Conservation (phyloP, 148 eudicot genomes). For the Nepenthes mirabilis region DNA sequence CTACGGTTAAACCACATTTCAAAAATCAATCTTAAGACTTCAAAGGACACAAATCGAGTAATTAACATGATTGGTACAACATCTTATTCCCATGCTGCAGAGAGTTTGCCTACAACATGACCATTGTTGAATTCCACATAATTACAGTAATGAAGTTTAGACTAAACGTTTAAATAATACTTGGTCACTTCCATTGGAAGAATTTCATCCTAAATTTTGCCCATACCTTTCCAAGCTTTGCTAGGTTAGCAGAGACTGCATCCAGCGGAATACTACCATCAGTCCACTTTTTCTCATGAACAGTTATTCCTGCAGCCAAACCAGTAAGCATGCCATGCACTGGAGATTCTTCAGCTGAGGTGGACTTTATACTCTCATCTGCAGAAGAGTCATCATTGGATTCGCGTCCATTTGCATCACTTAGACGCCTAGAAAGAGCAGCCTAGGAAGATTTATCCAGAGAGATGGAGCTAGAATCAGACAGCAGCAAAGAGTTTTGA, state of each 20-base stretch:
- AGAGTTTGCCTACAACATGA: too few species aligned
- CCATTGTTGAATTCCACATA: too few species aligned
- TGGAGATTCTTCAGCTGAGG: conserved; percentile 16
- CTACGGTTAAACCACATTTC: conserved; percentile 17
- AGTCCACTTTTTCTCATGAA: conserved; percentile 98
- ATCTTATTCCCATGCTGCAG: too few species aligned
- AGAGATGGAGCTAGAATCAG: too few species aligned
- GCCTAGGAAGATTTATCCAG: conserved; percentile 31
- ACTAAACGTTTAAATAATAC: background rate
- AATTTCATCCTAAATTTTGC: background rate
- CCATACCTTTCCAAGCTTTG: conserved; percentile 88
- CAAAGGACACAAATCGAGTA: too few species aligned
- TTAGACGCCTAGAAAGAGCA: conserved; percentile 80
- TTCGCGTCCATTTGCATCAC: conserved; percentile 56
- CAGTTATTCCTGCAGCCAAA: conserved; percentile 41
- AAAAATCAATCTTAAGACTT: background rate
- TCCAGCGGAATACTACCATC: conserved; percentile 86
- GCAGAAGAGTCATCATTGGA: conserved; percentile 32
- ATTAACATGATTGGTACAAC: too few species aligned
- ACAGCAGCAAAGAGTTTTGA: too few species aligned
- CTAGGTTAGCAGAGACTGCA: conserved; percentile 49
- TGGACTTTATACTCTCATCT: conserved; percentile 34
- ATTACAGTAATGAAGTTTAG: too few species aligned
- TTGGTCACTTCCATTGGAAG: background rate
- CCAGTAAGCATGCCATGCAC: conserved; percentile 28